Evolutionary conservation across 345 rosid genomes (phyloP).

Genomic region (Iberis pinnata): DNA sequence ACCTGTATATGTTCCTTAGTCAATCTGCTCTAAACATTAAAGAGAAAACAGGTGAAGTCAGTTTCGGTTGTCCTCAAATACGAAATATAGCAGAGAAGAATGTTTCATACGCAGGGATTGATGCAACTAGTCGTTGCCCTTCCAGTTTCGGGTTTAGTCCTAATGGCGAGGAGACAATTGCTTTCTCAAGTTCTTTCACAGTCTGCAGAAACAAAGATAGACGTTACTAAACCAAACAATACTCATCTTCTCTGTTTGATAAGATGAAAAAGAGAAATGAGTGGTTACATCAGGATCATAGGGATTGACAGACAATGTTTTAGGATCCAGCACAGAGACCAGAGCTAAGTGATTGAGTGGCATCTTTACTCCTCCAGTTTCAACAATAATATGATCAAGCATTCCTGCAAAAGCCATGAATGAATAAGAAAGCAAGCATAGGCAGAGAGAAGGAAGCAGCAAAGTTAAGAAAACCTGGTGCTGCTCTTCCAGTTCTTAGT

Average conservation of each 20-base stretch:
- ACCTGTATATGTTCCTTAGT: conserved; percentile 94
- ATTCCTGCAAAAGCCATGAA: conserved; percentile 44
- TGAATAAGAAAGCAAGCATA: too few species aligned
- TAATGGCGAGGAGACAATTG: conserved; percentile 79
- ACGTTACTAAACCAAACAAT: background rate
- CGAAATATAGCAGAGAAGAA: conserved; percentile 13
- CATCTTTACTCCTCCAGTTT: conserved; percentile 66
- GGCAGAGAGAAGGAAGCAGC: too few species aligned
- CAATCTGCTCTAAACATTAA: conserved; percentile 43
- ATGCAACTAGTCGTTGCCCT: conserved; percentile 72
- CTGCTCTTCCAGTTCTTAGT: conserved; percentile 82
- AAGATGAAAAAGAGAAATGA: background rate
- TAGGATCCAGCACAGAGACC: conserved; percentile 78
- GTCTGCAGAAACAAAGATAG: conserved; percentile 42
- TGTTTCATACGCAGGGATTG: conserved; percentile 63
- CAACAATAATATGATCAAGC: conserved; percentile 91
- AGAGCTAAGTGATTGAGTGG: conserved; percentile 75
- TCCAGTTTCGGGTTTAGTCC: conserved; percentile 83
- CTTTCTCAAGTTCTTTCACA: conserved; percentile 67
- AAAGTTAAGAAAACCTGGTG: conserved; percentile 41
- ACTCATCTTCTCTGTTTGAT: background rate
- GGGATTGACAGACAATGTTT: conserved; percentile 83
- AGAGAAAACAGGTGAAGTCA: conserved; percentile 18
- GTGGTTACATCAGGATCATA: conserved; percentile 74
- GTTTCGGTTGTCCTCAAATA: background rate